Evolutionary conservation across 805 yeast species (phyloP), one percentile per base, ranked within the genome.

Genomic region (Saccharomycopsis schoenii): DNA sequence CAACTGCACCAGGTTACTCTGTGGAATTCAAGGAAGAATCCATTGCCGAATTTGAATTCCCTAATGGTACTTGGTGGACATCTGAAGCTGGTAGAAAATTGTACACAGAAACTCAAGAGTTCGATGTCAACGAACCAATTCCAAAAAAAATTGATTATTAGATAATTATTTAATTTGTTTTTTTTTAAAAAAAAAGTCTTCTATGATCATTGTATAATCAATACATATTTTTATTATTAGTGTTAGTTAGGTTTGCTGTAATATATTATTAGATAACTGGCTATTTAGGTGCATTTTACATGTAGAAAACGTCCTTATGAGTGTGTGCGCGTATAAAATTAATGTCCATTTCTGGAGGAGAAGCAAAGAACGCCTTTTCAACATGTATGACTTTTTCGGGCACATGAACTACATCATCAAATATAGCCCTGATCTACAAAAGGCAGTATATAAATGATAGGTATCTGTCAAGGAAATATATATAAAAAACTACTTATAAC

Each of bases 1-100:
- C 74, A 14, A 58, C 60, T 3, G 69, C 59, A 25, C 70, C 73
- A 21, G 74, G 74, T n/a, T 71, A 71, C 63, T 69, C 73, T 43
- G 73, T 71, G 2, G 70, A 70, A 58, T 66, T 69, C 63, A 64
- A 67, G 60, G 69, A 67, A 14, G 55, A 62, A 12, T 70, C 72
- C 3, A 62, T 65, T 51, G 70, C 62, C 12, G 62, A 65, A 24
- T 71, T 62, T 58, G 68, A 60, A 40, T 71, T 66, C 61, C 74
- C 74, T 24, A 66, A 65, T 54, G 74, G 74, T 21, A 51, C 66
- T 21, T 71, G 69, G 67, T 71, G 74, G 74, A 61, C 59, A 19
- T 66, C 70, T 40, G 60, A 62, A n/a, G 68, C 59, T 14, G 65
- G 64, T n/a, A 56, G 55, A 58, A 57, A 57, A 36, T 61, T 63